Conservation (phyloP, 495 filamentous ascomycete species). For the Pyrenula aspistea region DNA sequence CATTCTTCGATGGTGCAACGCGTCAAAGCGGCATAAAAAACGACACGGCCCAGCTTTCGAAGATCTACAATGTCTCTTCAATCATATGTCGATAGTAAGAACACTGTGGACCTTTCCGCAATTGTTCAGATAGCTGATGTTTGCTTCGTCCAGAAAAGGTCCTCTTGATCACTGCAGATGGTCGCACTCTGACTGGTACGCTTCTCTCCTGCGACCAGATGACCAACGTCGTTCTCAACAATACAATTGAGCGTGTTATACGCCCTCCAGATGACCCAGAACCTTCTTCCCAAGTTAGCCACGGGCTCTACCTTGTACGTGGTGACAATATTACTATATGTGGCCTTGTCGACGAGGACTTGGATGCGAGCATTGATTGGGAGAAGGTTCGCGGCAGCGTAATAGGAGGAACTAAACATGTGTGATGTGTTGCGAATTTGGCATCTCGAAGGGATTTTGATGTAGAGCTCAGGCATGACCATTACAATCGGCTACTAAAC, state of each 20-base stretch:
- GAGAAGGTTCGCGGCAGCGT: constrained; percentile 72
- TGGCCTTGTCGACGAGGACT: constrained; percentile 76
- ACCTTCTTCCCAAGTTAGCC: constrained; percentile 64
- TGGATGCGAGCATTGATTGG: constrained; percentile 88
- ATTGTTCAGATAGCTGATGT: constrained; percentile 16
- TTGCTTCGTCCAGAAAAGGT: constrained; percentile 60
- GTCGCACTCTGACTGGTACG: constrained; percentile 72
- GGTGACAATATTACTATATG: constrained; percentile 92
- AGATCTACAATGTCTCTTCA: constrained; percentile 46
- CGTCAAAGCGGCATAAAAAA: too few species aligned
- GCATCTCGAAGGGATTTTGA: too few species aligned
- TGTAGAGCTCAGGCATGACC: too few species aligned
- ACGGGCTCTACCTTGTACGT: constrained; percentile 84
- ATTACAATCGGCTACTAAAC: too few species aligned
- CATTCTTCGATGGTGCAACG: too few species aligned
- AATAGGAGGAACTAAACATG: constrained; percentile 72
- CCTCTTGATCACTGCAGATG: constrained; percentile 82
- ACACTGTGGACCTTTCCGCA: constrained; percentile 2
- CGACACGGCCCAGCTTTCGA: too few species aligned
- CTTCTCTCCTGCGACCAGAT: constrained; percentile 82
- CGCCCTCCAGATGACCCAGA: constrained; percentile 71
- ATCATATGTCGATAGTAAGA: constrained; percentile 53
- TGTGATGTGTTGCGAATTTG: constrained; percentile 33
- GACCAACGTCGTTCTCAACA: constrained; percentile 80
- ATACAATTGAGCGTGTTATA: constrained; percentile 84